A percentile compares a stretch with the other conserved stretches of the same genome.
Conservation (phyloP, 148 eudicot species). For the Rhododendron henanense region DNA sequence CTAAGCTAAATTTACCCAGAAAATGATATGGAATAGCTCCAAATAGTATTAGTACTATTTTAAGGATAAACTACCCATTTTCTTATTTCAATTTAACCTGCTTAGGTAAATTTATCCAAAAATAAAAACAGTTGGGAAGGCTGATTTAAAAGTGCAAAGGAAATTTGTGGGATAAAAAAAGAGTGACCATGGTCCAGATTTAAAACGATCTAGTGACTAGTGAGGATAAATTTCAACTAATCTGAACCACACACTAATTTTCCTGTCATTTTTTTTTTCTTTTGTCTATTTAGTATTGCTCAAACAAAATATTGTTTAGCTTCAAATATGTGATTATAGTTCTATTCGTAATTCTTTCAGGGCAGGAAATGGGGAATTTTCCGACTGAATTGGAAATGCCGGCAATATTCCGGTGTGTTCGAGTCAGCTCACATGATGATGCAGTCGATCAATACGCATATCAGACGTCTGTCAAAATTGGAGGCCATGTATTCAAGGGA, state of each 20-base stretch:
- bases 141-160: background rate
- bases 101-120: background rate
- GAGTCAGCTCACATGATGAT: conserved; percentile 57
- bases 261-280: background rate
- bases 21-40: background rate
- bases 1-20: background rate
- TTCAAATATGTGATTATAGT: too few species aligned
- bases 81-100: background rate
- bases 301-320: background rate
- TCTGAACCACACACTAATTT: background rate
- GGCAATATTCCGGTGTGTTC: conserved; percentile 53
- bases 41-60: background rate
- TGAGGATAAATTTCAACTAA: background rate
- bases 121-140: background rate
- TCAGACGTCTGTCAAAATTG: conserved; percentile 61
- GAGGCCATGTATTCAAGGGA: conserved; percentile 77
- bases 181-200: background rate
- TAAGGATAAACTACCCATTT: background rate
- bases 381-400: conserved; percentile 53
- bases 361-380: conserved; percentile 38
- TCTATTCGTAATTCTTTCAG: conserved; percentile 14
- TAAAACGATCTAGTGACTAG: background rate
- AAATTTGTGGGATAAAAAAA: background rate
- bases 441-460: conserved; percentile 70
- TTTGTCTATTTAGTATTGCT: background rate